Evolutionary conservation across 2,329 filamentous ascomycete genomes (phyloP).

Genomic region (Pyricularia grisea): DNA sequence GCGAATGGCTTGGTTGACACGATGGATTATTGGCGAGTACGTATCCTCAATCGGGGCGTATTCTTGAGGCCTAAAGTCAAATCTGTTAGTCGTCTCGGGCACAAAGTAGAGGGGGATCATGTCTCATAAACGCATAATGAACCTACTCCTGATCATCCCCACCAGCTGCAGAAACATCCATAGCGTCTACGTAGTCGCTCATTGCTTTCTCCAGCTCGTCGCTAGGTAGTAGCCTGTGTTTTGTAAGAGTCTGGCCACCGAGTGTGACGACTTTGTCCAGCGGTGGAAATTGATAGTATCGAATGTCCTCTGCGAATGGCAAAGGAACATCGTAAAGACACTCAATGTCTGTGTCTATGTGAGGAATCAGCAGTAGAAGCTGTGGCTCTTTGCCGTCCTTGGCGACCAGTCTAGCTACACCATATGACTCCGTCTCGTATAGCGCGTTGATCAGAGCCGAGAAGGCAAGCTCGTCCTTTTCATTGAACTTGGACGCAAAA

Average conservation of each 20-base stretch:
- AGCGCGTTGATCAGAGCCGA: slow-evolving; percentile 87
- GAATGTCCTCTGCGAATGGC: slow-evolving; percentile 87
- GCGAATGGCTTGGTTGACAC: slow-evolving; percentile 77
- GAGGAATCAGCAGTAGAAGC: slow-evolving; percentile 70
- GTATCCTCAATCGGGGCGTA: slow-evolving; percentile 72
- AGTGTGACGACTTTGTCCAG: slow-evolving; percentile 80
- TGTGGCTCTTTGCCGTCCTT: slow-evolving; percentile 76
- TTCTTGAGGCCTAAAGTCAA: slow-evolving; percentile 40
- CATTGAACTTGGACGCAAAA: slow-evolving; percentile 66
- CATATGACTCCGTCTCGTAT: slow-evolving; percentile 75
- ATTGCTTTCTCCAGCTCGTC: slow-evolving; percentile 69
- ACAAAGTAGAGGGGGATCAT: neutral
- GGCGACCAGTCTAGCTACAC: slow-evolving; percentile 72
- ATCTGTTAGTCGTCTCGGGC: slow-evolving; percentile 1
- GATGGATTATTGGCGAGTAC: slow-evolving; percentile 79
- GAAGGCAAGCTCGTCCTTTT: slow-evolving; percentile 74
- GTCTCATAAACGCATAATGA: neutral
- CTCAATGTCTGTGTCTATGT: slow-evolving; percentile 70
- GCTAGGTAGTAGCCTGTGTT: slow-evolving; percentile 75
- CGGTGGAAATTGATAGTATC: slow-evolving; percentile 84
- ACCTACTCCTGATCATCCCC: slow-evolving; percentile 66
- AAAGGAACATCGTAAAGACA: slow-evolving; percentile 83
- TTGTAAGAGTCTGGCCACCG: slow-evolving; percentile 68
- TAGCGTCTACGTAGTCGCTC: slow-evolving; percentile 83
- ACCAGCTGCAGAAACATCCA: slow-evolving; percentile 66